Evolutionary conservation across 1,284 basidiomycete species (phyloP), one percentile per base, ranked within the genome.

Genomic region (Tranzscheliella williamsii): DNA sequence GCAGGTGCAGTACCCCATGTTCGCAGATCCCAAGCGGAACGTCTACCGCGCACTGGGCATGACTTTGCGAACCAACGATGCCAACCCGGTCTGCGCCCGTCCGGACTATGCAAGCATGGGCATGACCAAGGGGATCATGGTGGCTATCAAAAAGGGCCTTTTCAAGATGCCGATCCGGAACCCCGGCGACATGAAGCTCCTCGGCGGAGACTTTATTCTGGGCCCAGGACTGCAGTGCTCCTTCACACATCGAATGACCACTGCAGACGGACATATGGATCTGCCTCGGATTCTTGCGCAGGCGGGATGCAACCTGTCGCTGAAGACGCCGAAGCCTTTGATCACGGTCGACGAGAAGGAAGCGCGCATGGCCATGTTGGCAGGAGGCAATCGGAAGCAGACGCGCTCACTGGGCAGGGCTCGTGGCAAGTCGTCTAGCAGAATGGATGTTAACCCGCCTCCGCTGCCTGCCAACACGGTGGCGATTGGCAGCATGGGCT

Each of bases 201-300:
- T 93, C 23, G 91, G 91, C 15, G 91, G 91, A 20, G 91, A 93
- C 79, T 92, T 93, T 72, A 83, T 93, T 21, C 83, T 94, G 42
- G 88, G 87, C 20, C 87, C 88, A 36, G 85, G 58, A 4, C 51
- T 76, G n/a, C 47, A 38, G 34, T 46, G 24, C 57, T 54, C 60
- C 45, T 52, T 47, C 32, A 30, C 67, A n/a, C 62, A 64, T 41
- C 51, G 60, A 30, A 66, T 69, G 60, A 70, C 67, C 6, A 72
- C 69, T 0, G 57, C 62, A 4, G 57, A 71, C 22, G 71, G 71
- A 20, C 71, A 73, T 43, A 58, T 73, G 44, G 71, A 73, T 35
- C 30, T 72, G 3, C 69, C 63, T 2, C 43, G 71, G 11, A 66
- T 73, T 30, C 29, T 73, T 16, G 57, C 62, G 5, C 71, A 73